Base-by-base conservation (phyloP, 2,329 filamentous ascomycete species). In the Trichoderma pleuroti region DNA sequence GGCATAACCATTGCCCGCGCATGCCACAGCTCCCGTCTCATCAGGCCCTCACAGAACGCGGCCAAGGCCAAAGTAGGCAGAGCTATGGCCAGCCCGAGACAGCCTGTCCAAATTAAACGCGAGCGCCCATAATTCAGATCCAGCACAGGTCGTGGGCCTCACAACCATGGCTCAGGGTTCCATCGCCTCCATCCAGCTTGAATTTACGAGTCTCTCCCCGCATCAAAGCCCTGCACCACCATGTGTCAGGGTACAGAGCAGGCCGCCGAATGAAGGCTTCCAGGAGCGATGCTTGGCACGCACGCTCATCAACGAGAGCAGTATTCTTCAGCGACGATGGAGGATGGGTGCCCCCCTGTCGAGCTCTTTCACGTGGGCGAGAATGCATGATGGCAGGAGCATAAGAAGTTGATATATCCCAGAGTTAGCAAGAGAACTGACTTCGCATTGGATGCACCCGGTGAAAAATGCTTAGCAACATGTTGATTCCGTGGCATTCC, bases 1-100 rank as follows among this genome's bases (percentile, higher is more conserved):
- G 56, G 70, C 70, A 62, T 60, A 64, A 56, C 52, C 64, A 46
- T 63, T 64, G 59, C 65, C 70, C 70, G 70, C 65, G 63, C 70
- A 68, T 71, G 49, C 57, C 63, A 60, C 56, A 63, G n/a, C 36
- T 39, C 46, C 60, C 26, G 28, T 56, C 26, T 64, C 28, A 36
- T 69, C 26, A 34, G 21, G 36, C 24, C 60, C 46, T 61, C 49
- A 34, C 70, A 54, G 46, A 49, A 21, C 9, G 68, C 61, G 57
- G 28, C 49, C 32, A 67, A n/a, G 32, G 56, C 57, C 34, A 56
- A 42, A 42, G 39, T 28, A 61, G 32, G 24, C 59, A 34, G 34
- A 68, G 64, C 70, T 64, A 64, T 64, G 68, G 60, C 68, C 68
- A 70, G 54, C 34, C 21, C 28, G 32, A 32, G 68, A 18, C 49